phyloP scores from a whole-genome alignment of 169 alveolate species.

The Eimeria acervulina region DNA sequence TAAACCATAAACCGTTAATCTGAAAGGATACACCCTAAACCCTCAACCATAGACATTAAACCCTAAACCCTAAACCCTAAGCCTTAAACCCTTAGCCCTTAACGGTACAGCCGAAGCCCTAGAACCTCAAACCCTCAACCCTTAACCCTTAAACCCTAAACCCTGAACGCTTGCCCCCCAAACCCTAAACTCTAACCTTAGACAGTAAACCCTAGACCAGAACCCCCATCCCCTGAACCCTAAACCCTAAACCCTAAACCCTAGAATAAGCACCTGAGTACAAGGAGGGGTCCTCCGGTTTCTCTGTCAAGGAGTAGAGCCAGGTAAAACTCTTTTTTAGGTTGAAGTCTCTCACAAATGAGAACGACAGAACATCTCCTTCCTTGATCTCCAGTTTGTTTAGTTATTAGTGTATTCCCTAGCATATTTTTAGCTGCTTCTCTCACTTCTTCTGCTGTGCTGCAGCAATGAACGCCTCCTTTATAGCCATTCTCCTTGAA shows the following conservation, averaged over 20 bases:
- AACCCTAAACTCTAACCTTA: too few species aligned
- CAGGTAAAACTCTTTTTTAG: slow-evolving; percentile 94
- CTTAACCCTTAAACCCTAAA: background rate
- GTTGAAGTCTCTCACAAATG: slow-evolving; percentile 72
- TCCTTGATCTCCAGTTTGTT: slow-evolving; percentile 88
- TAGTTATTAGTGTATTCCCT: slow-evolving; percentile 82
- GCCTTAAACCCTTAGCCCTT: too few species aligned
- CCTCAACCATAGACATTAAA: too few species aligned
- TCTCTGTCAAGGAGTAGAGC: slow-evolving; percentile 96
- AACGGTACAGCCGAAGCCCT: background rate
- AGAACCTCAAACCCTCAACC: background rate
- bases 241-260: background rate
- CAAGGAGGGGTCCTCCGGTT: slow-evolving; percentile 92
- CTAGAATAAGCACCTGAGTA: slow-evolving; percentile 81
- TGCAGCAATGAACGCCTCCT: slow-evolving; percentile 88
- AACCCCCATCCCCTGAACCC: background rate
- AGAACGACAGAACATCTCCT: slow-evolving; percentile 84
- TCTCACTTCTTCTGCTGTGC: slow-evolving; percentile 40
- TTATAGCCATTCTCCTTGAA: slow-evolving; percentile 86
- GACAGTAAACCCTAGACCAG: background rate
- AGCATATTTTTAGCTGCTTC: slow-evolving; percentile 77
- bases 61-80: too few species aligned
- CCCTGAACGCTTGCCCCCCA: background rate
- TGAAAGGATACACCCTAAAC: too few species aligned
- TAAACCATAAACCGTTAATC: too few species aligned